Base-by-base conservation (phyloP, 2,329 filamentous ascomycete genomes). In the Dissoconium aciculare region DNA sequence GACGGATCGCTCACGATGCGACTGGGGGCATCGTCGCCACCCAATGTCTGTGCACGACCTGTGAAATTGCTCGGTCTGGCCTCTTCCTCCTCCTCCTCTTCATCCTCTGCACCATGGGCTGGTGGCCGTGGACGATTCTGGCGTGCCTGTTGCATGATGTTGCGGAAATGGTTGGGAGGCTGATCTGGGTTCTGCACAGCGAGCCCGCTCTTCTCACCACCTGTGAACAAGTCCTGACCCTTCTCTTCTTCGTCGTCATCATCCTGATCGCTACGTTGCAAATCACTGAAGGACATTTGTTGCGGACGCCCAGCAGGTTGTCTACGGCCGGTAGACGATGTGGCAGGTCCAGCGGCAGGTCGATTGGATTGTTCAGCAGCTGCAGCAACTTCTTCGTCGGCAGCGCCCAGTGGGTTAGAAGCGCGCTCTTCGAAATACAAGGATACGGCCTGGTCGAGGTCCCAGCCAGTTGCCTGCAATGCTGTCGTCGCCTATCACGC, bases 171-270 rank as follows among this genome's bases (percentile, higher is more conserved):
- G 36, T 64, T 60, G 24, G 55, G 47, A 4, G 47, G 39, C 14
- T 69, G 63, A 46, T 67, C 65, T 2, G 72, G 72, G 44, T 76
- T 73, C 49, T 76, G 69, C 33, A 77, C 72, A 5, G 72, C 72
- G 15, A 77, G 56, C n/a, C 71, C 72, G 16, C 80, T 87, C 64
- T 89, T 89, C 58, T 87, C 82, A 17, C 82, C 82, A 30, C 82
- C 82, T 12, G 82, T 77, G 54, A 85, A 89, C 39, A 85, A 60
- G 48, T 89, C 79, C 35, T 63, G 62, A 15, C 72, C 66, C 19
- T 69, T 62, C 15, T 74, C 69, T 2, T 75, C 64, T 11, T 74
- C 67, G 3, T 69, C 65, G n/a, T 76, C 68, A 30, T 72, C 68
- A 4, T 67, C 64, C 11, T 74, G 67, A 19, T 47, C 48, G 2